A percentile compares a stretch with the other conserved stretches of the same genome.
Evolutionary conservation across 83 land plant genomes (phyloP).

Genomic region (Diphasiastrum complanatum): DNA sequence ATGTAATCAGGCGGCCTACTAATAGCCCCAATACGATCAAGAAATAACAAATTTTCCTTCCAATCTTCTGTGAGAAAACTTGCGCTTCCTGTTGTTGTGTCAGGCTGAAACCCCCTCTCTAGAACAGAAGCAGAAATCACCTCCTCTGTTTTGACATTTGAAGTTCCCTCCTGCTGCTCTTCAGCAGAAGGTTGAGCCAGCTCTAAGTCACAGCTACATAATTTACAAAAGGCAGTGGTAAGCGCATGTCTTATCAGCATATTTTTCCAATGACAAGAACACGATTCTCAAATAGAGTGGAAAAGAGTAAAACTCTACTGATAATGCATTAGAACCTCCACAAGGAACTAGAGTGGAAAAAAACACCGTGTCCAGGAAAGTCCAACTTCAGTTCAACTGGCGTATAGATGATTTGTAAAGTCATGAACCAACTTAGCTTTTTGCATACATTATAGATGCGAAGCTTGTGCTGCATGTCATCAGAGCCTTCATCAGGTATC

Average conservation of each 20-base stretch:
- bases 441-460: constrained; percentile 2
- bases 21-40: constrained; percentile 9
- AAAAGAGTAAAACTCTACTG: background rate
- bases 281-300: background rate
- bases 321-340: no score
- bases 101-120: constrained; percentile 5
- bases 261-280: background rate
- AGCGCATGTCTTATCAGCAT: background rate
- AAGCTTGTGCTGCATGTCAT: constrained; percentile 18
- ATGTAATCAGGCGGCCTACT: constrained; percentile 26
- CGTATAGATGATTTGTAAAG: no score
- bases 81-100: constrained; percentile 1
- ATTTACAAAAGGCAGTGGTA: no score
- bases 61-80: constrained; percentile 9
- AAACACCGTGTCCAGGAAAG: no score
- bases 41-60: constrained; percentile 31
- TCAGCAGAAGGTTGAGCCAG: constrained; percentile 5
- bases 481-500: constrained; percentile 29
- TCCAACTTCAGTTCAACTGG: no score
- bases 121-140: constrained; percentile 14
- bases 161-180: constrained; percentile 1
- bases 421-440: constrained; percentile 1
- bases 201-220: constrained; percentile 21
- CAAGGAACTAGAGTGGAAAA: no score
- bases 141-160: constrained; percentile 27